Base-by-base conservation (phyloP, 768 basidiomycete species). In the Lactifluus hygrophoroides region DNA sequence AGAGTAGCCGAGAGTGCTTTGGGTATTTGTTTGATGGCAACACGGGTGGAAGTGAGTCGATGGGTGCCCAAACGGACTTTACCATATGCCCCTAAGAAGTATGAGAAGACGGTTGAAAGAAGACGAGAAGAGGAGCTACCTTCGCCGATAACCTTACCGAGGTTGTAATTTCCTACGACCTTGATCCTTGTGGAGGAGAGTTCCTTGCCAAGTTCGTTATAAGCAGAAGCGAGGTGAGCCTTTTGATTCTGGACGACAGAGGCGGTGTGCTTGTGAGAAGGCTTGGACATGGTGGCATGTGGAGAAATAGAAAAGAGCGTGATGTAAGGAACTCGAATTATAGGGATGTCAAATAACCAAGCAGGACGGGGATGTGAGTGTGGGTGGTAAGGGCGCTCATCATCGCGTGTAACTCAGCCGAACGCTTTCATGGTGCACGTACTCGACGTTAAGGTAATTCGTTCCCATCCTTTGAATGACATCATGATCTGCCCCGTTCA, bases 11-110 rank as follows among this genome's bases (percentile, higher is more conserved):
- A 91, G 78, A 93, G 83, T 57, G 85, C 82, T 72, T 98, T 98
- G 37, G 95, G 92, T 63, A 97, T 95, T 72, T 97, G 94, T 75
- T 99, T 99, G 75, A 99, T 87, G 55, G 95, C 95, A 65, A 95
- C 94, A 52, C 92, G 83, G 45, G 86, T 86, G 7, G 88, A 88
- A 2, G 94, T 94, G 47, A 97, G 77, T 58, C 94, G 88, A 70
- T 99, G 94, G 0, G 88, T 92, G 53, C 94, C 96, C 69, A 99
- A 77, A 51, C 94, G 85, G 30, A 98, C 95, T 69, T 93, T 94
- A 37, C 95, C 95, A 70, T 94, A 98, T 45, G 95, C 85, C 62
- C 94, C 94, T 95, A 66, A 10, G 34, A 35, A 40, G 37, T 3
- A 32, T 48, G 25, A 63, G 44, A 53, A 13, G 37, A 35, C 11